These are phyloP conservation scores for Salix exigua DNA, from an alignment of 345 rosid species.

Conservation along the genomic window DNA sequence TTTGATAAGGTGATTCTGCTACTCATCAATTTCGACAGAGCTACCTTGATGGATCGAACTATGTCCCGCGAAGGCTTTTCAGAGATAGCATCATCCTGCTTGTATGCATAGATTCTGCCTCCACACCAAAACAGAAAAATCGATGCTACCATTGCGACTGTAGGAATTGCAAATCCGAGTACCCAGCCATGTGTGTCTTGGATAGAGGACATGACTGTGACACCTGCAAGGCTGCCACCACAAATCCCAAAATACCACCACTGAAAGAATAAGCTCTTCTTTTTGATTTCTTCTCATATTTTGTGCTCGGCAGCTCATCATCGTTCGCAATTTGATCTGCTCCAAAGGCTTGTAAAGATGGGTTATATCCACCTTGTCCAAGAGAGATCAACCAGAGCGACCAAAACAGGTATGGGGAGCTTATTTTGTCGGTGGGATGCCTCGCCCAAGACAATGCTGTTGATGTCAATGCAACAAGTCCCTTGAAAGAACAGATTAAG, in stretches of 20 bases:
- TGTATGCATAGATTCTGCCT: constrained; percentile 43
- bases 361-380: constrained; percentile 81
- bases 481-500: constrained; percentile 37
- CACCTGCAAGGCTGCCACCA: constrained; percentile 82
- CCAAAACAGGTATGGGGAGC: constrained; percentile 56
- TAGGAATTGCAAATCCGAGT: constrained; percentile 78
- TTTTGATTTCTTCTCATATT: constrained; percentile 38
- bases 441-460: constrained; percentile 59
- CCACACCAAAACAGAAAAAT: constrained; percentile 54
- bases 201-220: constrained; percentile 73
- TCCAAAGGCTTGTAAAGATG: constrained; percentile 89
- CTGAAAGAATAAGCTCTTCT: constrained; percentile 66
- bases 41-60: constrained; percentile 35
- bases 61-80: constrained; percentile 27
- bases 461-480: constrained; percentile 72
- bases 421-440: constrained; percentile 35
- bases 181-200: constrained; percentile 95
- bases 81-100: constrained; percentile 15
- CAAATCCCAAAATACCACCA: constrained; percentile 94
- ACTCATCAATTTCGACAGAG: constrained; percentile 20
- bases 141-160: constrained; percentile 61
- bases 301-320: constrained; percentile 42
- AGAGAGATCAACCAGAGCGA: constrained; percentile 72
- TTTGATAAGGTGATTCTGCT: constrained; percentile 35
- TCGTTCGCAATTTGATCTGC: constrained; percentile 70